Conservation (phyloP, 129 eudicot species). For the Saposhnikovia divaricata region DNA sequence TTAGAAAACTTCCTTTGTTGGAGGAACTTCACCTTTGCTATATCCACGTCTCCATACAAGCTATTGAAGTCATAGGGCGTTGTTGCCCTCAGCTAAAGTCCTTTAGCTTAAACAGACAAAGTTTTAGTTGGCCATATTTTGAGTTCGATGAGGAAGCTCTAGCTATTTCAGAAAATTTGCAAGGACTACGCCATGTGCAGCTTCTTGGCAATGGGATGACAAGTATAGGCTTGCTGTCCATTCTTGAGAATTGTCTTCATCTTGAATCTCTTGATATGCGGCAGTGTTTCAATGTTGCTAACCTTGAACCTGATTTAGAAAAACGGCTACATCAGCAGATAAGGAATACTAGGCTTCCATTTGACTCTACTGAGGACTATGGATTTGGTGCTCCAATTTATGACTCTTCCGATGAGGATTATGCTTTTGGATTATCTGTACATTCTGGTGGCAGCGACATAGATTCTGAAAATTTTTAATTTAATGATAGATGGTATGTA, state of each 20-base stretch:
- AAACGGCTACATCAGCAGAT: constrained; percentile 40
- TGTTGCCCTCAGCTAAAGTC: constrained; percentile 45
- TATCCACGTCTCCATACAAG: constrained; percentile 14
- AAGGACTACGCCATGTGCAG: constrained; percentile 43
- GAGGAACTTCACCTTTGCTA: constrained; percentile 50
- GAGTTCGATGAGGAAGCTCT: constrained; percentile 42
- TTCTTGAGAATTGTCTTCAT: constrained; percentile 46
- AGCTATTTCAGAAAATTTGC: constrained; percentile 57
- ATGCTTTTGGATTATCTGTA: constrained; percentile 30
- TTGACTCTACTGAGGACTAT: constrained; percentile 41
- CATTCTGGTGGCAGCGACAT: constrained; percentile 26
- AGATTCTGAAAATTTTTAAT: constrained; percentile 17
- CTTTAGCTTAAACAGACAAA: constrained; percentile 33
- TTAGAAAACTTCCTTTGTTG: constrained; percentile 33
- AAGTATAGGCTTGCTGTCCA: constrained; percentile 48
- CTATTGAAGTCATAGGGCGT: constrained; percentile 26
- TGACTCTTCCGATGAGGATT: constrained; percentile 29
- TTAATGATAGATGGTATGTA: neutral
- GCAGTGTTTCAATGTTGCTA: constrained; percentile 40
- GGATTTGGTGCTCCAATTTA: constrained; percentile 20
- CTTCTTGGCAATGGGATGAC: constrained; percentile 56
- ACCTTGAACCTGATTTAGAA: constrained; percentile 30
- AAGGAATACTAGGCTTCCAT: constrained; percentile 40
- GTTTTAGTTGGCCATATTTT: constrained; percentile 10
- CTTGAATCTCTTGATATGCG: constrained; percentile 68